These are phyloP conservation scores for Porpolomopsis calyptriformis DNA, from an alignment of 768 basidiomycete species.

Conservation along the genomic window DNA sequence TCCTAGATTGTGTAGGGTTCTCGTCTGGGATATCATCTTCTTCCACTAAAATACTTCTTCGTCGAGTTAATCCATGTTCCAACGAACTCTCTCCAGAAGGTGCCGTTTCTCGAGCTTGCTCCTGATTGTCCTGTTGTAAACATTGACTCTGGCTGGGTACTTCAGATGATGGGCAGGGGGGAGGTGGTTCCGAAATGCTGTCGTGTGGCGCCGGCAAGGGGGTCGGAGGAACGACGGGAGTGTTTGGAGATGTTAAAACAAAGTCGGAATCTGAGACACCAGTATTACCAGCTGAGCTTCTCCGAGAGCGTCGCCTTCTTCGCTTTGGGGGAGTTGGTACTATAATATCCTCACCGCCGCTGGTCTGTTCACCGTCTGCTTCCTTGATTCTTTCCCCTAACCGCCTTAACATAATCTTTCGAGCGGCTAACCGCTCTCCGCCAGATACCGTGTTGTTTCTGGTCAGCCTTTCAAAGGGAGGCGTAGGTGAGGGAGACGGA, in stretches of 20 bases:
- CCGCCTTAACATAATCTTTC: slow-evolving; percentile 54
- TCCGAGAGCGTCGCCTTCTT: slow-evolving; percentile 42
- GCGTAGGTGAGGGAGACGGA: slow-evolving; percentile 47
- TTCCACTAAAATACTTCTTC: slow-evolving; percentile 60
- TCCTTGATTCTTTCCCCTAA: slow-evolving; percentile 53
- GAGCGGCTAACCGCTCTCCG: slow-evolving; percentile 65
- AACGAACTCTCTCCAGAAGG: slow-evolving; percentile 20
- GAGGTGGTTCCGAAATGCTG: slow-evolving; percentile 22
- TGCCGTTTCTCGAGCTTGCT: slow-evolving; percentile 13
- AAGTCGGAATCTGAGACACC: slow-evolving; percentile 45
- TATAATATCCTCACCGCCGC: slow-evolving; percentile 46
- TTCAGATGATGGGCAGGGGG: slow-evolving; percentile 31
- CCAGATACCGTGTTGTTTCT: slow-evolving; percentile 80
- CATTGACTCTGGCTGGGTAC: slow-evolving; percentile 33
- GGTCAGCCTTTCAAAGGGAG: slow-evolving; percentile 33
- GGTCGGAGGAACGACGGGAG: slow-evolving; percentile 46
- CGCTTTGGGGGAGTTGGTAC: slow-evolving; percentile 36
- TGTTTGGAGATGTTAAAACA: slow-evolving; percentile 43
- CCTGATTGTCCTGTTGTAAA: slow-evolving; percentile 24
- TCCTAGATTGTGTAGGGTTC: slow-evolving; percentile 25
- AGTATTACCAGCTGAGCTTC: slow-evolving; percentile 32
- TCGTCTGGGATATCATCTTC: slow-evolving; percentile 48
- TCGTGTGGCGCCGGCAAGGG: slow-evolving; percentile 37
- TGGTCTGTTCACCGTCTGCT: slow-evolving; percentile 51
- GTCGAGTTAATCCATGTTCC: slow-evolving; percentile 32